Evolutionary conservation across 345 rosid genomes (phyloP).

Genomic region (Acer campestre): DNA sequence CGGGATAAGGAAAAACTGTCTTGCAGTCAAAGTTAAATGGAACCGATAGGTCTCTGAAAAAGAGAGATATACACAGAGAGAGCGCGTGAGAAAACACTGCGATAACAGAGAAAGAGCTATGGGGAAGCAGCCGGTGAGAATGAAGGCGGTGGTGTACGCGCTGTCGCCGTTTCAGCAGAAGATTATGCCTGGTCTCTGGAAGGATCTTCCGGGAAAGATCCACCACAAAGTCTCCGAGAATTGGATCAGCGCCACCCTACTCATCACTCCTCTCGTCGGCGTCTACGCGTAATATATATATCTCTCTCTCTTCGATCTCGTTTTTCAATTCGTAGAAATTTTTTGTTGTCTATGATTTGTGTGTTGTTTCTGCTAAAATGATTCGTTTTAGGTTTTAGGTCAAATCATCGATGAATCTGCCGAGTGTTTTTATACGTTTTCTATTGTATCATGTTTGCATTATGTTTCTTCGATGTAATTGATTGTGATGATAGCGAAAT

Average conservation of each 20-base stretch:
- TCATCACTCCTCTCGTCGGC: constrained; percentile 66
- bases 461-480: neutral
- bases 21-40: neutral
- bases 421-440: neutral
- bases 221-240: constrained; percentile 84
- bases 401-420: neutral
- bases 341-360: neutral
- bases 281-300: constrained; percentile 47
- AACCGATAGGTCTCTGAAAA: neutral
- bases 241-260: constrained; percentile 78
- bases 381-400: neutral
- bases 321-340: neutral
- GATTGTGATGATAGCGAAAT: neutral
- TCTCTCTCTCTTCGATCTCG: neutral
- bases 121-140: constrained; percentile 79
- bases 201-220: constrained; percentile 70
- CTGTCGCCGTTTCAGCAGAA: constrained; percentile 88
- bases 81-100: neutral
- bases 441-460: neutral
- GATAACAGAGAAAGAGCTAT: constrained; percentile 28
- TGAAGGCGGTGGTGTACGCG: constrained; percentile 85
- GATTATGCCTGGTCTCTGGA: constrained; percentile 72
- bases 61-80: no score
- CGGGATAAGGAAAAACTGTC: neutral
- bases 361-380: neutral